Percentiles rank a stretch among this genome's conserved stretches.
These are phyloP conservation scores for Viola odorata DNA, from an alignment of 345 rosid genomes.

Conservation along the genomic window DNA sequence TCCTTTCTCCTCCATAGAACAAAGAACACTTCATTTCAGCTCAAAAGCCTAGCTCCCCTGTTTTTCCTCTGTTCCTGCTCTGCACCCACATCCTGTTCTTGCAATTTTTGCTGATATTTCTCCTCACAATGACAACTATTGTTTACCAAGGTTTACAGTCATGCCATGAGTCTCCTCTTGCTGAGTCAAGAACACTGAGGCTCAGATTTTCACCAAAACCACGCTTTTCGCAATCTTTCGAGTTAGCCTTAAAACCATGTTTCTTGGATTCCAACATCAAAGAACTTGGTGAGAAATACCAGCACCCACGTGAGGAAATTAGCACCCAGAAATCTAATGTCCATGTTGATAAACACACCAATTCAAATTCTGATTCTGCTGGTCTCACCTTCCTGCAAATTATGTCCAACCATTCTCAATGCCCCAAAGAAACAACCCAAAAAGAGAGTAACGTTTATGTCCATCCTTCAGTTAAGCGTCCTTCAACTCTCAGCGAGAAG, in stretches of 20 bases:
- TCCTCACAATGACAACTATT: conserved; percentile 50
- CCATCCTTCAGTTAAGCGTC: conserved; percentile 41
- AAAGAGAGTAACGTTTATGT: conserved; percentile 28
- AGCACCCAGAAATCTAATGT: not conserved
- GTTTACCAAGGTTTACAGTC: conserved; percentile 60
- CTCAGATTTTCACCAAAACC: conserved; percentile 47
- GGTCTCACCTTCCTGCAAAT: conserved; percentile 55
- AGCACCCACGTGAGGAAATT: conserved; percentile 8
- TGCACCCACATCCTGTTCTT: conserved; percentile 8
- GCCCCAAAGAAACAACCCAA: conserved; percentile 16
- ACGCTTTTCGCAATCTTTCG: conserved; percentile 32
- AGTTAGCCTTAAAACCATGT: conserved; percentile 35
- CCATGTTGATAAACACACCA: conserved; percentile 2
- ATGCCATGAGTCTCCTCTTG: conserved; percentile 45
- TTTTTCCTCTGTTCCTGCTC: conserved; percentile 19
- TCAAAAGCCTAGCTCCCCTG: conserved; percentile 7
- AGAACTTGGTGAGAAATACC: conserved; percentile 12
- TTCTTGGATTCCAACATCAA: conserved; percentile 25
- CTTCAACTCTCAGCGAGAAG: conserved; percentile 51
- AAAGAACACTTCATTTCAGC: conserved; percentile 4
- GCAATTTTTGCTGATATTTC: not conserved
- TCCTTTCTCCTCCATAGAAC: conserved; percentile 5
- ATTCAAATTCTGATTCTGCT: conserved; percentile 23
- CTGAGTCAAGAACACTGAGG: conserved; percentile 50
- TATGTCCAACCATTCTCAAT: conserved; percentile 19